Conservation (phyloP, 352 stramenopile species). For the Globisporangium cederbergense region DNA sequence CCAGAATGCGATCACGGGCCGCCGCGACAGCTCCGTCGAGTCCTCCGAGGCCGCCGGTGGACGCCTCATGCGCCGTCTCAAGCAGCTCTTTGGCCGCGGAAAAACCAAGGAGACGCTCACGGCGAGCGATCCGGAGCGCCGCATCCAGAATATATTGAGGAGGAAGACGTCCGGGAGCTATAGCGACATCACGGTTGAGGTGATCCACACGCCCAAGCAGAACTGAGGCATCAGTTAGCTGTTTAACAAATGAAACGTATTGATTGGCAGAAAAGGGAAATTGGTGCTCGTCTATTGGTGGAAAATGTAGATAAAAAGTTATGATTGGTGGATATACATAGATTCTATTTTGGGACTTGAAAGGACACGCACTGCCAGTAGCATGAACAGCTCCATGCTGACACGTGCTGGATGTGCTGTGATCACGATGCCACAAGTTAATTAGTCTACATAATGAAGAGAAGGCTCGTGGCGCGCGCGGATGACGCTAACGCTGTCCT, state of each 20-base stretch:
- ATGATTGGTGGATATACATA: conserved; percentile 14
- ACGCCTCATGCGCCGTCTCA: conserved; percentile 36
- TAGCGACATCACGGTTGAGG: conserved; percentile 67
- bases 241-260: not conserved
- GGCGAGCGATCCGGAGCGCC: conserved; percentile 61
- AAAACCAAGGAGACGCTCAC: conserved; percentile 22
- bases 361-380: not conserved
- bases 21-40: conserved; percentile 52
- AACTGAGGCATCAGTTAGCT: not conserved
- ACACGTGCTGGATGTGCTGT: not conserved
- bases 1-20: conserved; percentile 21
- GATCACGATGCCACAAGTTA: not conserved
- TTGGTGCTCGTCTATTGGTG: not conserved
- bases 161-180: conserved; percentile 78
- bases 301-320: not conserved
- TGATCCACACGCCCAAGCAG: conserved; percentile 66
- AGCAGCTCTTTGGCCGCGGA: conserved; percentile 37
- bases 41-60: conserved; percentile 32
- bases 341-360: not conserved
- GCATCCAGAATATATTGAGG: conserved; percentile 63
- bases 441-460: conserved; percentile 10
- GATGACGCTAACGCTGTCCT: conserved; percentile 22
- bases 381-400: not conserved
- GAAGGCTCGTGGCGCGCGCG: conserved; percentile 9
- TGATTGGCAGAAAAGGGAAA: not conserved